Conservation (phyloP, 1,139 yeast species). For the Taiozyma onychis region DNA sequence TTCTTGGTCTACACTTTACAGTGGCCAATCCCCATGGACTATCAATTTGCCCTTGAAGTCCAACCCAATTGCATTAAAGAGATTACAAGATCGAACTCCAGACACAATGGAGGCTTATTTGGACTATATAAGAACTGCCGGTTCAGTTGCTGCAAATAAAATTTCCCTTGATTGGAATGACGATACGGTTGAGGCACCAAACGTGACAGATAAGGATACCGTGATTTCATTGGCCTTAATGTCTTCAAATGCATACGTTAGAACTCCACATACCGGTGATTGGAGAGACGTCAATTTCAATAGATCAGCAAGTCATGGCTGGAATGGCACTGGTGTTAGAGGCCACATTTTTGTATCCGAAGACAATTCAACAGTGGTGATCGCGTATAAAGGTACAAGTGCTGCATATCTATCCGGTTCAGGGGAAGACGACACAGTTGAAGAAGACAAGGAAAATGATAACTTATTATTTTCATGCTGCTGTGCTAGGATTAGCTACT, state of each 20-base stretch:
- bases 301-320: conserved; percentile 54
- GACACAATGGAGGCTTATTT: conserved; percentile 61
- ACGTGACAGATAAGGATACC: conserved; percentile 68
- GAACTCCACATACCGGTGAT: conserved; percentile 69
- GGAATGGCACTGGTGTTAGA: conserved; percentile 80
- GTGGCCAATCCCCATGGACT: conserved; percentile 40
- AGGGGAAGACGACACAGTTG: conserved; percentile 71
- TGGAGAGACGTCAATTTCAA: conserved; percentile 84
- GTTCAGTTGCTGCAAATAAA: conserved; percentile 36
- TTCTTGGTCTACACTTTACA: conserved; percentile 35
- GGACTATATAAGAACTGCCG: conserved; percentile 48
- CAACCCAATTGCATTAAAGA: conserved; percentile 28
- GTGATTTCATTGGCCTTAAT: conserved; percentile 73
- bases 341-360: conserved; percentile 84
- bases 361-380: conserved; percentile 60
- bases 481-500: conserved; percentile 86
- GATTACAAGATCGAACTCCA: conserved; percentile 57
- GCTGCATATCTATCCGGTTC: conserved; percentile 75
- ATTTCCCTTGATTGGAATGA: conserved; percentile 48
- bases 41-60: conserved; percentile 28
- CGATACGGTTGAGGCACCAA: conserved; percentile 55
- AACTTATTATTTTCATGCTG: conserved; percentile 90
- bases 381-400: conserved; percentile 88
- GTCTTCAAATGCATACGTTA: conserved; percentile 89
- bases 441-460: conserved; percentile 79